Percentiles rank a stretch among this genome's conserved stretches.
Evolutionary conservation across 2,329 filamentous ascomycete genomes (phyloP).

Genomic region (Ophiostoma quercus): DNA sequence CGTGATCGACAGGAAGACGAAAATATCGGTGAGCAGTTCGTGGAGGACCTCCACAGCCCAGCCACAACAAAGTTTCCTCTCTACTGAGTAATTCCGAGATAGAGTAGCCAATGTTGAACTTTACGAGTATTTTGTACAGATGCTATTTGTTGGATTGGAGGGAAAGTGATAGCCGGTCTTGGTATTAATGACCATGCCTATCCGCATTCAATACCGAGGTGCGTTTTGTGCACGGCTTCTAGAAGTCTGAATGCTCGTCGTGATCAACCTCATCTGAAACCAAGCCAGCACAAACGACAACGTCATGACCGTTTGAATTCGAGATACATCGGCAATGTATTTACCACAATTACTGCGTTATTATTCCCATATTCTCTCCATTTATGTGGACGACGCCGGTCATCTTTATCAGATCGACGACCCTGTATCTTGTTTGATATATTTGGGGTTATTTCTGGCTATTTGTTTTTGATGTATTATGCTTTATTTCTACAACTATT

Average conservation of each 20-base stretch:
- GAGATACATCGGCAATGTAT: background rate
- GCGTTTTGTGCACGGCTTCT: background rate
- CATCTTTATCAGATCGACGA: background rate
- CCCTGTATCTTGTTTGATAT: background rate
- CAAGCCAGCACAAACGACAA: background rate
- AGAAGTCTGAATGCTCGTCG: background rate
- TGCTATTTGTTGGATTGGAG: no score
- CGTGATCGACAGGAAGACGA: slow-evolving; percentile 3
- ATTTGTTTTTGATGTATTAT: background rate
- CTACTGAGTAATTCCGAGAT: background rate
- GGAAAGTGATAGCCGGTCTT: background rate
- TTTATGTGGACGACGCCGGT: background rate
- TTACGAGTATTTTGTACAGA: background rate
- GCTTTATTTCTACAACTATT: background rate
- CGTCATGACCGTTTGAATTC: background rate
- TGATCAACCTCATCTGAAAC: background rate
- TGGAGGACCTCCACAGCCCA: slow-evolving; percentile 7
- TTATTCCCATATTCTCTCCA: background rate
- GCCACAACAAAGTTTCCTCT: background rate
- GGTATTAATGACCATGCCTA: background rate
- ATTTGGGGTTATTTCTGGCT: background rate
- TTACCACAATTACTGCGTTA: background rate
- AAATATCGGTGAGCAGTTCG: slow-evolving; percentile 16
- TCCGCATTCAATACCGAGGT: background rate
- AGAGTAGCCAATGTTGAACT: background rate